Conservation (phyloP, 768 basidiomycete species). For the Naematelia aurantialba region DNA sequence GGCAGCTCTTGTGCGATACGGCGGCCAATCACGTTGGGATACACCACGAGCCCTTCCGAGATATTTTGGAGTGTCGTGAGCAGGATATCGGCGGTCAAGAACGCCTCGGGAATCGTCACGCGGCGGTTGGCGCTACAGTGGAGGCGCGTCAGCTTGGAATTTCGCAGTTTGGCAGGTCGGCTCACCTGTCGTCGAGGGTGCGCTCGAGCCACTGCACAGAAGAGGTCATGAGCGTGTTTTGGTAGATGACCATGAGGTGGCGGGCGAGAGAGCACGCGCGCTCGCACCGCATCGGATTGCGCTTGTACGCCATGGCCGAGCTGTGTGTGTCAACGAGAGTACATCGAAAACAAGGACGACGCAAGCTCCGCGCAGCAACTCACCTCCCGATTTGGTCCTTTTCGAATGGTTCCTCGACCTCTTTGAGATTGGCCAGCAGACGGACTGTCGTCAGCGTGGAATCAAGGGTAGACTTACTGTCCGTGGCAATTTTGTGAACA, state of each 20-base stretch:
- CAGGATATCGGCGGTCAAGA: conserved; percentile 93
- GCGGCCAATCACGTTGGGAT: conserved; percentile 89
- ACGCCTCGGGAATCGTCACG: conserved; percentile 93
- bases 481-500: conserved; percentile 96
- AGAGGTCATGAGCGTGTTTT: conserved; percentile 91
- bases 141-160: conserved; percentile 1
- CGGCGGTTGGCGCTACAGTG: conserved; percentile 95
- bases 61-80: conserved; percentile 94
- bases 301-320: conserved; percentile 38
- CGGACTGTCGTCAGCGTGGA: conserved; percentile 55
- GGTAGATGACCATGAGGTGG: conserved; percentile 91
- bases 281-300: conserved; percentile 98
- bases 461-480: conserved; percentile 53
- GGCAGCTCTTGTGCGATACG: conserved; percentile 92
- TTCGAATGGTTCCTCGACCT: conserved; percentile 98
- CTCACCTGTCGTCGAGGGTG: conserved; percentile 88
- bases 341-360: background rate
- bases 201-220: conserved; percentile 98
- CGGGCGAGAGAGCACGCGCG: conserved; percentile 93
- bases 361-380: too few species aligned
- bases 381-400: conserved; percentile 94
- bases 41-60: conserved; percentile 97
- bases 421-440: conserved; percentile 91
- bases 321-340: background rate
- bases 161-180: background rate